Evolutionary conservation across 2,329 filamentous ascomycete genomes (phyloP), one percentile per base, ranked within the genome.

Genomic region (Gnomoniopsis sp.): DNA sequence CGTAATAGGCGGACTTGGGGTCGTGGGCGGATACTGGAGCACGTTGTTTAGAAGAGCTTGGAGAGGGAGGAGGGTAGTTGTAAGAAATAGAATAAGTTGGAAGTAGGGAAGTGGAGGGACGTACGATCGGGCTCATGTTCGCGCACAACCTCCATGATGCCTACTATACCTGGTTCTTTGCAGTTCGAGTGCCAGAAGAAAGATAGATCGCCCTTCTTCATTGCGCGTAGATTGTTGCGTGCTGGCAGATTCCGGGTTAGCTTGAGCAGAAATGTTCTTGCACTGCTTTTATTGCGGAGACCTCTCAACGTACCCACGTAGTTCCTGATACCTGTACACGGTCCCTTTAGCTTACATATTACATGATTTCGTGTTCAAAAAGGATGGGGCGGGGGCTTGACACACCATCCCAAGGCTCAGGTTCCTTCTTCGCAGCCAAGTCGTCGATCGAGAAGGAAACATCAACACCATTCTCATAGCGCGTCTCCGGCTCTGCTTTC

Each of bases 131-230:
- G 82, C 2, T 88, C 88, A 65, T 91, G 89, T 70, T 96, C 93
- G 64, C 85, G 81, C 17, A 96, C 92, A 63, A 99, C 89, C 68
- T 95, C 89, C 89, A 96, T 93, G 19, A 88, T 84, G 1, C 93
- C 93, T 1, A 88, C 91, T 50, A 98, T 91, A 2, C 90, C 93
- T 0, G 93, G 92, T 23, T 88, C 84, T 71, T 96, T 96, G 75
- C 90, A 95, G 68, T 95, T 96, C 49, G 90, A 96, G 74, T 97
- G 93, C 71, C 98, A 98, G 77, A 99, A 98, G 76, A 99, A 98
- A 26, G 92, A 93, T 34, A 93, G 80, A 69, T 99, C 95, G 53
- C 93, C 93, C 57, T 87, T 86, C 67, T 90, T 92, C 95, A 99
- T 99, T 10, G 86, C 84, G 33, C 90, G 85, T 75, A 99, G 87